Evolutionary conservation across 2,329 filamentous ascomycete species (phyloP), one percentile per base, ranked within the genome.

Genomic region (Botrytis aclada): DNA sequence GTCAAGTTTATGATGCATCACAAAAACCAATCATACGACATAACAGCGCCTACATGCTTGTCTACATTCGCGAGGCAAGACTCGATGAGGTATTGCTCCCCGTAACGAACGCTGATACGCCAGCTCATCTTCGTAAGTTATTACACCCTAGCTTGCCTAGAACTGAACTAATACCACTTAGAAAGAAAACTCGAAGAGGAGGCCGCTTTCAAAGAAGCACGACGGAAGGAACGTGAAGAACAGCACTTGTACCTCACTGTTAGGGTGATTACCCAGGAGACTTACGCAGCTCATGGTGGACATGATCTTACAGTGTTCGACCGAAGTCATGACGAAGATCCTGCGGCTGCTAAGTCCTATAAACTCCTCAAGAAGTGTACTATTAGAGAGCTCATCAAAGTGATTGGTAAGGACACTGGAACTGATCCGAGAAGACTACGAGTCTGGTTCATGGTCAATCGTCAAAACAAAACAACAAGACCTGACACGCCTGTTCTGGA

Each of bases 371-470:
- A 92, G 74, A 86, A 90, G n/a, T 92, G 91, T 77, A 92, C 90
- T 0, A 87, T 98, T 76, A 85, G 89, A 64, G 92, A 98, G 12
- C 90, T 98, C 75, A 88, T 91, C 8, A 84, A 85, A 39, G 86
- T 87, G 34, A 87, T 98, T 74, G 94, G 92, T 0, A 83, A 88
- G 56, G 92, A 97, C 72, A 86, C 92, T 67, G 86, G 85, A 0
- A 82, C 92, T 67, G 90, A 95, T 62, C 85, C 91, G 0, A 89
- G 89, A 72, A 88, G 89, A 74, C 83, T 98, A 37, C 89, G 96
- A 34, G 88, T 97, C 29, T 99, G 96, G 97, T 89, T 94, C 71
- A 98, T 99, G 95, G 96, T 99, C 1, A 98, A 98, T 80, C 92
- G 96, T 18, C 96, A 99, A 82, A 99, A 99, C 81, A 98, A 97